phyloP scores from a whole-genome alignment of 306 rosid species.

The Cicer chorassanicum region DNA sequence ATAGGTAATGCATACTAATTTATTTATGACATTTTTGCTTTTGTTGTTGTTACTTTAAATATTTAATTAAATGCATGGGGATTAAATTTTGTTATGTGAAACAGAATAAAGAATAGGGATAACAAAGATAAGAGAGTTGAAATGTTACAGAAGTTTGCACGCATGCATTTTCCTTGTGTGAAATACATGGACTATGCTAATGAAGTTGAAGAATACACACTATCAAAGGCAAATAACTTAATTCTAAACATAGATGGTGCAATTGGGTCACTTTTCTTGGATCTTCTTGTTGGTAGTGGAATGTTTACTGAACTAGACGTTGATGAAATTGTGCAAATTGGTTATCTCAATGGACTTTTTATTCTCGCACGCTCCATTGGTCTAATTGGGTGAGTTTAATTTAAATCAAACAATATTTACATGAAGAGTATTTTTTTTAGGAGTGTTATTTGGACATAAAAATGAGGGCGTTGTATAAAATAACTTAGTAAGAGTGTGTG shows the following conservation, averaged over 20 bases:
- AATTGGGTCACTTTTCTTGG: slow-evolving; percentile 94
- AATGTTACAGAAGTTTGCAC: slow-evolving; percentile 83
- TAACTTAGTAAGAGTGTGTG: no score
- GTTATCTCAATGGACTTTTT: slow-evolving; percentile 95
- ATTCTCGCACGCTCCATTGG: slow-evolving; percentile 98
- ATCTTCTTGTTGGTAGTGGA: slow-evolving; percentile 98
- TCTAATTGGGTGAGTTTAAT: slow-evolving; percentile 83
- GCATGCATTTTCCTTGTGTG: slow-evolving; percentile 90
- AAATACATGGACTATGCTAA: slow-evolving; percentile 99
- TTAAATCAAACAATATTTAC: not conserved
- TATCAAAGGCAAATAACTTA: slow-evolving; percentile 92
- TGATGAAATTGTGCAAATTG: slow-evolving; percentile 88
- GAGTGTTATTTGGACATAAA: not conserved
- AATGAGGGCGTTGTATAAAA: no score
- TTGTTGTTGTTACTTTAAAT: slow-evolving; percentile 19
- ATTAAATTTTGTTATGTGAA: slow-evolving; percentile 45
- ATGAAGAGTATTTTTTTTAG: not conserved
- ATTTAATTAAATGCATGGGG: slow-evolving; percentile 12
- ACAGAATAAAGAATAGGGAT: slow-evolving; percentile 97
- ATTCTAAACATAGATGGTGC: slow-evolving; percentile 99
- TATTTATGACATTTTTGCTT: slow-evolving; percentile 23
- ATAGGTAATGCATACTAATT: slow-evolving; percentile 59
- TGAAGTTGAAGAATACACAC: slow-evolving; percentile 90
- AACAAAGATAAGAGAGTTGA: slow-evolving; percentile 97
- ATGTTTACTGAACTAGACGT: slow-evolving; percentile 92